Base-by-base conservation (phyloP, 1,284 basidiomycete genomes). In the Trichosporon sp. region DNA sequence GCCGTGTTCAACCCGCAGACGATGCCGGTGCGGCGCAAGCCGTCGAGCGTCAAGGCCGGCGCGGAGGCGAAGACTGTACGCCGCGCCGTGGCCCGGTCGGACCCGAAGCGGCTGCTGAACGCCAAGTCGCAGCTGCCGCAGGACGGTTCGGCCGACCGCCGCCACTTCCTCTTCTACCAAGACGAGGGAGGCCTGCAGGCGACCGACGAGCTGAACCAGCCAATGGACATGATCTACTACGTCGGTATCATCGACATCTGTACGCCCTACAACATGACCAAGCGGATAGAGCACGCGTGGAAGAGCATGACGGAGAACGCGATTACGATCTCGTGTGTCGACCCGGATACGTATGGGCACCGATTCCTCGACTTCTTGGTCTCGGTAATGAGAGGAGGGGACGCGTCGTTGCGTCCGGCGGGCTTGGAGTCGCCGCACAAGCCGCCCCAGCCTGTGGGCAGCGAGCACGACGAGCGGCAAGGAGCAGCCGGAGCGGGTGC, bases 181-280 rank as follows among this genome's bases (percentile, higher is more conserved):
- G 94, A 99, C 75, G 96, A 99, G 74, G 95, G 95, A 25, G 95
- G 96, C 1, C 80, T 96, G 64, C 86, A 89, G 29, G 92, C 93
- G 27, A 96, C 95, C 14, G 88, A 95, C 77, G 92, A 95, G 71
- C 79, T 78, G 23, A 95, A 98, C 76, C 82, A 85, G 32, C 81
- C 85, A 3, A 81, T 89, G 78, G 87, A 89, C 70, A 86, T 86
- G 59, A 91, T 99, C 66, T 99, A 98, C 81, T 99, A 99, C 79
- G 83, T 95, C 19, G 93, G 93, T 27, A 86, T 96, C 57, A 97
- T 97, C 73, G 94, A 97, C 79, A 95, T 95, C 71, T 82, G 94
- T 67, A 98, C 95, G 31, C 94, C 93, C 6, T 99, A 93, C 79
- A 87, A 84, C 33, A 73, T 80, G 16, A 75, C 86, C 67, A 99